A percentile compares a stretch with the other conserved stretches of the same genome.
phyloP scores from a whole-genome alignment of 2,329 filamentous ascomycete species.

The Aspergillus aculeatinus region DNA sequence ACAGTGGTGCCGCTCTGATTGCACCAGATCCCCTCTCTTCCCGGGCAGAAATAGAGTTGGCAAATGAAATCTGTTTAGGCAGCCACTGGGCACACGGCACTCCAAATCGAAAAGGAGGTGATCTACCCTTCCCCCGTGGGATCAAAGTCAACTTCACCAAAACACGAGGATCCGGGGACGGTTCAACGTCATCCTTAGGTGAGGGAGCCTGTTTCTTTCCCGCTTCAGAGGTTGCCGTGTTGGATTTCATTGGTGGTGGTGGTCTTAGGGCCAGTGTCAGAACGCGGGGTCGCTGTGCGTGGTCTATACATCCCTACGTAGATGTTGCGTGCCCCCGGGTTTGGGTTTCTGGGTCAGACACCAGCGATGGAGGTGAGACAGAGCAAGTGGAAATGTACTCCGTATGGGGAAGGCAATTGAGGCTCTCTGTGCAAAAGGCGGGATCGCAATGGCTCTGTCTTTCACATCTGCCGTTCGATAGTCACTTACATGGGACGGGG shows the following conservation, averaged over 20 bases:
- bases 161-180: background rate
- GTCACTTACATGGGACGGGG: too few relatives aligned
- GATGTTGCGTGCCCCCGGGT: too few relatives aligned
- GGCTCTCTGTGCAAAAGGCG: too few relatives aligned
- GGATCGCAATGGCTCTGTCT: too few relatives aligned
- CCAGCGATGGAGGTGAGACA: too few relatives aligned
- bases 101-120: background rate
- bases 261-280: background rate
- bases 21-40: background rate
- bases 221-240: background rate
- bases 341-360: too few relatives aligned
- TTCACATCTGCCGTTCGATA: too few relatives aligned
- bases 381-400: too few relatives aligned
- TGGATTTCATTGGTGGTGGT: background rate
- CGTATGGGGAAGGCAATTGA: too few relatives aligned
- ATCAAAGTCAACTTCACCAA: background rate
- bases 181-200: background rate
- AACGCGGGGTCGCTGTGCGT: background rate
- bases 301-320: too few relatives aligned
- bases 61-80: background rate
- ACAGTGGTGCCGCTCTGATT: background rate
- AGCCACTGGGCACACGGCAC: background rate
- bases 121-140: background rate
- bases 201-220: background rate
- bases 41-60: background rate